A percentile compares a stretch with the other conserved stretches of the same genome.
Evolutionary conservation across 176 grass and related monocot genomes (phyloP).

Genomic region (Triticum urartu): DNA sequence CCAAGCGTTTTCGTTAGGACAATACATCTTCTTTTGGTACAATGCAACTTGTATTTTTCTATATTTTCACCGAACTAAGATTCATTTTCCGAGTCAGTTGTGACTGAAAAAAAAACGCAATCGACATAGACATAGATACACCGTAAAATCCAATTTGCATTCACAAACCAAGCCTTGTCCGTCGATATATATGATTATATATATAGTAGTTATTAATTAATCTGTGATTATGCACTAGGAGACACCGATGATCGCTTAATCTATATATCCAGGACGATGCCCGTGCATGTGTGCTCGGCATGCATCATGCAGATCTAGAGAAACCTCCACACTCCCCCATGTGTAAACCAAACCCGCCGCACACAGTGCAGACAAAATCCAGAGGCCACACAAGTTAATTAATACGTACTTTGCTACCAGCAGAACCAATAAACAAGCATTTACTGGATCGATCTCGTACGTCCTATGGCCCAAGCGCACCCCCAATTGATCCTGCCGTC

Average conservation of each 20-base stretch:
- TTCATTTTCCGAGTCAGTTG: no score
- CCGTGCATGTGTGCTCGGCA: neutral
- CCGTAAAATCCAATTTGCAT: neutral
- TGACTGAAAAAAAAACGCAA: no score
- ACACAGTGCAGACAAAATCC: constrained; percentile 32
- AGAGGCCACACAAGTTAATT: constrained; percentile 30
- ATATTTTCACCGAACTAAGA: no score
- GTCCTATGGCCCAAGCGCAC: neutral
- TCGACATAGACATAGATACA: no score
- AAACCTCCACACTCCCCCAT: constrained; percentile 2
- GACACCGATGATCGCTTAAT: neutral
- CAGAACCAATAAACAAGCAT: neutral
- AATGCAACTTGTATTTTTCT: no score
- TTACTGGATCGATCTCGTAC: neutral
- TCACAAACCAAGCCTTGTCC: neutral
- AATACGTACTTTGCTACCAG: neutral
- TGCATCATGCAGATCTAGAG: constrained; percentile 28
- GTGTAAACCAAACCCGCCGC: neutral
- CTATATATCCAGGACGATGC: neutral
- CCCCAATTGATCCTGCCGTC: neutral
- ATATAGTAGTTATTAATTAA: no score
- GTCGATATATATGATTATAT: no score
- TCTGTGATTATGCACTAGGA: neutral
- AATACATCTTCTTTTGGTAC: no score
- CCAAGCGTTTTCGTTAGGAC: no score